A percentile compares a stretch with the other conserved stretches of the same genome.
Conservation (phyloP, 257 asterid genomes). For the Sherardia arvensis region DNA sequence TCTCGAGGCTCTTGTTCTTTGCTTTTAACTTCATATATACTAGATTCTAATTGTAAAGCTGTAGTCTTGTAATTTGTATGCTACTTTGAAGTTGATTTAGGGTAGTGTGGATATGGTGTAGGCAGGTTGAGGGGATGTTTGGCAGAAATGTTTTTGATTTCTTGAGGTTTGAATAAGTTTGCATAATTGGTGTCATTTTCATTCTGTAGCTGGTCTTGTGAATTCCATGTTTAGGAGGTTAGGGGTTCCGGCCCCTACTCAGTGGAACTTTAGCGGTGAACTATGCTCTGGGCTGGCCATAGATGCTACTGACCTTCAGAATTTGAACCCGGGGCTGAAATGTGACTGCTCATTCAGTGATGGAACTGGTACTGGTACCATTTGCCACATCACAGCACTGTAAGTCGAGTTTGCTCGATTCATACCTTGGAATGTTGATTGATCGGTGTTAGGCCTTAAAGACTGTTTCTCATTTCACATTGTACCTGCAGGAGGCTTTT, state of each 20-base stretch:
- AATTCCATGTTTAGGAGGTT: slow-evolving; percentile 38
- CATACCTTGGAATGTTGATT: neutral
- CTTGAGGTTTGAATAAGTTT: neutral
- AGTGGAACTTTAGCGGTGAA: slow-evolving; percentile 60
- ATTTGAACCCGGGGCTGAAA: slow-evolving; percentile 46
- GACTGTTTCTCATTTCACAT: neutral
- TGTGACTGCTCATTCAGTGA: slow-evolving; percentile 50
- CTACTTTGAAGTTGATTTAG: neutral
- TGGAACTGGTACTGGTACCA: slow-evolving; percentile 17
- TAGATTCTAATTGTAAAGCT: too few species aligned
- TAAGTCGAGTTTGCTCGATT: neutral
- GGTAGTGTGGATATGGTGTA: neutral
- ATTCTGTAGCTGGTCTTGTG: slow-evolving; percentile 37
- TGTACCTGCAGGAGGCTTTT: slow-evolving; percentile 1
- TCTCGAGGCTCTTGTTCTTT: neutral
- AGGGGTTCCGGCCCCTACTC: slow-evolving; percentile 21
- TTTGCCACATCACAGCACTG: slow-evolving; percentile 27
- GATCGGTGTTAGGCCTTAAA: neutral
- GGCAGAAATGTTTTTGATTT: neutral
- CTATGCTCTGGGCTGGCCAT: slow-evolving; percentile 52
- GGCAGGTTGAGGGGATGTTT: neutral
- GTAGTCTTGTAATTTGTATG: neutral
- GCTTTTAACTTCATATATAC: neutral
- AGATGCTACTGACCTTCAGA: slow-evolving; percentile 12
- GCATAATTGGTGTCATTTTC: neutral